Percentiles rank a stretch among this genome's conserved stretches.
phyloP scores from a whole-genome alignment of 164 flowering plant species.

The Dillenia turbinata region DNA sequence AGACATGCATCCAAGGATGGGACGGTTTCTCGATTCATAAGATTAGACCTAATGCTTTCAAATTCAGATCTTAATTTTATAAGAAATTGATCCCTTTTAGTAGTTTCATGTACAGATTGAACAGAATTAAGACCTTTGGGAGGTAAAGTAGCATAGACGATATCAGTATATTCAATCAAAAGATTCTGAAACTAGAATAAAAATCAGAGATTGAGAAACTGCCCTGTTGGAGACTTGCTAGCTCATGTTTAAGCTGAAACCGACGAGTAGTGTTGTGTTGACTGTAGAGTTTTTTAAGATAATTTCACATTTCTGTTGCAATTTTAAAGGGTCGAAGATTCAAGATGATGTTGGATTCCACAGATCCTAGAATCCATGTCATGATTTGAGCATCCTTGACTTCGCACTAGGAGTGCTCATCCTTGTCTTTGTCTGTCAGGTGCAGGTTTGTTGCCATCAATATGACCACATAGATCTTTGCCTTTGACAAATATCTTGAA shows the following conservation, averaged over 20 bases:
- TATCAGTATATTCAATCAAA: background rate
- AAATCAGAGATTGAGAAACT: background rate
- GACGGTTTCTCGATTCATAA: background rate
- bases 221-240: background rate
- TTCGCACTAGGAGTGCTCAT: background rate
- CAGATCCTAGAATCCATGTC: background rate
- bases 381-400: slow-evolving; percentile 1
- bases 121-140: background rate
- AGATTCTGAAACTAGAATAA: background rate
- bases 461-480: background rate
- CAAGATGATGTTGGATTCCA: background rate
- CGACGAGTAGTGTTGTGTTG: slow-evolving; percentile 1
- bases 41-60: background rate
- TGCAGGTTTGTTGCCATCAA: background rate
- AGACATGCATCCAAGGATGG: slow-evolving; percentile 9
- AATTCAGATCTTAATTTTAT: slow-evolving; percentile 4
- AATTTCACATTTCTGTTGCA: background rate
- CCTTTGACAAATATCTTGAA: slow-evolving; percentile 1
- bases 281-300: background rate
- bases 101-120: background rate
- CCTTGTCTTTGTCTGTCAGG: background rate
- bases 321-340: background rate
- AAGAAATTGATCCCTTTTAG: background rate
- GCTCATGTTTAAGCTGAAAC: background rate
- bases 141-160: background rate